Evolutionary conservation across 2,329 filamentous ascomycete species (phyloP).

Genomic region (Pseudogymnoascus pannorum): DNA sequence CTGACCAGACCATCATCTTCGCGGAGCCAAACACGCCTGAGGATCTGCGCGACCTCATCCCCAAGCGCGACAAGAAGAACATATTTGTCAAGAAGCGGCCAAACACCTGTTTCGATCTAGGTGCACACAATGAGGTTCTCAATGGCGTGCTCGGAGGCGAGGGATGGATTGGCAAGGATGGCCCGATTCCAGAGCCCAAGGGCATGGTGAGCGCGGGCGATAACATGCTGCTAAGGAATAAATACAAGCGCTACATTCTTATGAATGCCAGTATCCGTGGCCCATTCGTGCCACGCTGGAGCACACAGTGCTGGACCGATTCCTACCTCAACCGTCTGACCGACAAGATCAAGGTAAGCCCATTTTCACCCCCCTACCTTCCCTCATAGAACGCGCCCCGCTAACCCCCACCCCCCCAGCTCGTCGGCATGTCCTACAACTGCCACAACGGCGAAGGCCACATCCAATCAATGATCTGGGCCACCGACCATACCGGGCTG

Average conservation of each 20-base stretch:
- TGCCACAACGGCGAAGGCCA: slow-evolving; percentile 3
- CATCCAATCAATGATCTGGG: slow-evolving; percentile 9
- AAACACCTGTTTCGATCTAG: slow-evolving; percentile 9
- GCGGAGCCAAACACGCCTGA: background rate
- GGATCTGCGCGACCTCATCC: background rate
- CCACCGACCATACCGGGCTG: background rate
- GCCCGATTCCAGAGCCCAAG: background rate
- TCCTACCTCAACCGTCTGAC: slow-evolving; percentile 6
- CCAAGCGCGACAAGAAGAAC: background rate
- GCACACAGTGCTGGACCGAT: background rate
- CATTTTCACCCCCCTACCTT: too few relatives aligned
- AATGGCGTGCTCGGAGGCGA: background rate
- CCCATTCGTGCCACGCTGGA: slow-evolving; percentile 10
- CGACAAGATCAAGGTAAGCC: slow-evolving; percentile 6
- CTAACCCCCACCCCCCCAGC: background rate
- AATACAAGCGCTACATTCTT: slow-evolving; percentile 9
- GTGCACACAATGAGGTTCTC: slow-evolving; percentile 5
- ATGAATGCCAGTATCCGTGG: slow-evolving; percentile 11
- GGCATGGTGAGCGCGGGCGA: background rate
- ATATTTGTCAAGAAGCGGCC: slow-evolving; percentile 3
- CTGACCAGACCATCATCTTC: slow-evolving; percentile 4
- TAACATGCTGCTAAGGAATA: background rate
- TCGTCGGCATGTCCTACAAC: slow-evolving; percentile 9
- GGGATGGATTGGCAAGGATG: slow-evolving; percentile 1
- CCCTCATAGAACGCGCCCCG: background rate